Conservation (phyloP, 768 basidiomycete species). For the Agaricus bisporus region DNA sequence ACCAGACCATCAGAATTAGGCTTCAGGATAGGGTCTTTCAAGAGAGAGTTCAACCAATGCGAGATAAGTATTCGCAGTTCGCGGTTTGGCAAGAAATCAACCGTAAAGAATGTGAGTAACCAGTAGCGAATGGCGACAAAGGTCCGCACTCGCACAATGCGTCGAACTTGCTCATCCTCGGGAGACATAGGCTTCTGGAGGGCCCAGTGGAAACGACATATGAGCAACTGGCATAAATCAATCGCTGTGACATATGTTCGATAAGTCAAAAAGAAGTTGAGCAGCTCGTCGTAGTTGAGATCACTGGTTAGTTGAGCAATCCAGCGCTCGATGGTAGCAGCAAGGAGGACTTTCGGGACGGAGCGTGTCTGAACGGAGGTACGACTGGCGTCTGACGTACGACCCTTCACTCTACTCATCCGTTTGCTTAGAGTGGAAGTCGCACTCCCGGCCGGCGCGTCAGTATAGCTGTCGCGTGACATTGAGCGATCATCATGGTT, state of each 20-base stretch:
- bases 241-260: conserved; percentile 76
- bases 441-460: conserved; percentile 18
- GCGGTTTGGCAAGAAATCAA: conserved; percentile 80
- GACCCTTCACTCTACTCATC: conserved; percentile 26
- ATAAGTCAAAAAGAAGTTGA: conserved; percentile 91
- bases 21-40: conserved; percentile 63
- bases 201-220: conserved; percentile 89
- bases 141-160: conserved; percentile 82
- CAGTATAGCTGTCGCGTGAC: conserved; percentile 27
- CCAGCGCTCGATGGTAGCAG: conserved; percentile 91
- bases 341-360: conserved; percentile 54
- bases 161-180: conserved; percentile 65
- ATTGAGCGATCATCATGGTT: conserved; percentile 26
- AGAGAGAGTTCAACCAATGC: conserved; percentile 76
- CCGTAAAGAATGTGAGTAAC: conserved; percentile 84
- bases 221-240: conserved; percentile 77
- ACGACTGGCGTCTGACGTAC: conserved; percentile 21
- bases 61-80: conserved; percentile 70
- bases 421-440: conserved; percentile 31
- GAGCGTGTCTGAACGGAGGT: conserved; percentile 14
- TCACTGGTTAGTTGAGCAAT: conserved; percentile 87
- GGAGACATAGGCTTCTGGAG: conserved; percentile 41
- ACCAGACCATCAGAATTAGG: conserved; percentile 68
- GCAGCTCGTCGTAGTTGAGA: conserved; percentile 79
- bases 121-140: conserved; percentile 89